Evolutionary conservation across 257 asterid species (phyloP).

Genomic region (Lithospermum erythrorhizon): DNA sequence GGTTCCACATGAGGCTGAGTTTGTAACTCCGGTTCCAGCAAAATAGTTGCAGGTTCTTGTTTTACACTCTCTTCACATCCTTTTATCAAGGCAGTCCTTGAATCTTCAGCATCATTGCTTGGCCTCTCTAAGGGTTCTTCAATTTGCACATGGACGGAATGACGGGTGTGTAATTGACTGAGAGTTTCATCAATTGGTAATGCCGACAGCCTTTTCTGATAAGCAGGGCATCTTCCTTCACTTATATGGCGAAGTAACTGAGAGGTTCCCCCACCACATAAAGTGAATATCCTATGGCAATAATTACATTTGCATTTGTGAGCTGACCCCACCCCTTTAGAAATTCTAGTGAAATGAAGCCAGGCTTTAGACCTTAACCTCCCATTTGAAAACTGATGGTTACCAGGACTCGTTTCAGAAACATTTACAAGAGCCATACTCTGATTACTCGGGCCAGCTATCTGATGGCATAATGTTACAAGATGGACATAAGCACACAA

Average conservation of each 20-base stretch:
- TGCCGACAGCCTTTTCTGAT: neutral
- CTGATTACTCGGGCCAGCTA: neutral
- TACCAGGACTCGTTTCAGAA: neutral
- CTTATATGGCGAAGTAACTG: neutral
- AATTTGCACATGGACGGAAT: neutral
- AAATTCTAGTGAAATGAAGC: neutral
- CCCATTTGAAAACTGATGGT: neutral
- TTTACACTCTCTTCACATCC: neutral
- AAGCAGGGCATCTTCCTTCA: neutral
- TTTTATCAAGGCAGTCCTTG: neutral
- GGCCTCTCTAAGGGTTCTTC: neutral
- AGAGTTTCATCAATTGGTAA: neutral
- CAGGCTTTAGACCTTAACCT: neutral
- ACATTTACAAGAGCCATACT: neutral
- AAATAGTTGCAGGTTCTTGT: neutral
- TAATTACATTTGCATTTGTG: neutral
- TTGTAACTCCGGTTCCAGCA: neutral
- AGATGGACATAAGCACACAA: neutral
- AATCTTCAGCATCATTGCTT: neutral
- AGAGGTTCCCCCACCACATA: neutral
- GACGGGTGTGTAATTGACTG: neutral
- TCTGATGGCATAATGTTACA: neutral
- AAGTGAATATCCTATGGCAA: neutral
- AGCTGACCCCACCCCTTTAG: neutral
- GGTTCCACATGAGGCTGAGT: neutral